Base-by-base conservation (phyloP, 441 rosid species). In the Adansonia grandidieri region DNA sequence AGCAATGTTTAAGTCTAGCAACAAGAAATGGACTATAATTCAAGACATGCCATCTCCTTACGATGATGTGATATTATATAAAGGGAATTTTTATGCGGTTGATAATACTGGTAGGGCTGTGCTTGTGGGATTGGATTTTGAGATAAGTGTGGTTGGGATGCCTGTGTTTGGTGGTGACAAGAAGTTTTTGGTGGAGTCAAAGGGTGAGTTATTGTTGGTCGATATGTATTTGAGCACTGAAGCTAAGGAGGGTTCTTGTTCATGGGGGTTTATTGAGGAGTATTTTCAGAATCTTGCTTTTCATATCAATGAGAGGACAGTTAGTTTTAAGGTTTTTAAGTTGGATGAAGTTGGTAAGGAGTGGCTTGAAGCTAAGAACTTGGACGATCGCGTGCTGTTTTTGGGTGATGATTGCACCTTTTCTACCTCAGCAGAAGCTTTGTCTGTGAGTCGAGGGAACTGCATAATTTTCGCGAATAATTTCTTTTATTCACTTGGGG, bases 81-180 rank as follows among this genome's bases (percentile, higher is more conserved):
- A 85, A 71, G 96, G 88, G 57, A 74, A 80, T 14, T 90, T 96
- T 73, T 90, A 83, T 19, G 97, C 97, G 0, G 98, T 96, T 14
- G 98, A 96, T 74, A 79, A 84, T 74, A 86, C 81, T 0, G 98
- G 99, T 61, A 90, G 90, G 73, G 83, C 90, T 62, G 95, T 94
- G 62, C 50, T 81, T 80, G 97, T 94, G 0, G 92, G 86, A 63
- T 60, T 67, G 75, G 78, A 81, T 72, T 57, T 84, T 51, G 76
- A 76, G 10, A 48, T 86, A 69, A 81, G 66, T 11, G 76, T 84
- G 79, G 83, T 66, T 80, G 96, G 86, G 0, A 71, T 45, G 44
- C 88, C 98, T 50, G 88, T 91, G 68, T 91, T 88, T 82, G 99
- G 97, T 17, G 98, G 98, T 47, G 98, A 93, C 71, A 94, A 91